Evolutionary conservation across 805 yeast genomes (phyloP), one percentile per base, ranked within the genome.

Genomic region (Myxozyma neotropica): DNA sequence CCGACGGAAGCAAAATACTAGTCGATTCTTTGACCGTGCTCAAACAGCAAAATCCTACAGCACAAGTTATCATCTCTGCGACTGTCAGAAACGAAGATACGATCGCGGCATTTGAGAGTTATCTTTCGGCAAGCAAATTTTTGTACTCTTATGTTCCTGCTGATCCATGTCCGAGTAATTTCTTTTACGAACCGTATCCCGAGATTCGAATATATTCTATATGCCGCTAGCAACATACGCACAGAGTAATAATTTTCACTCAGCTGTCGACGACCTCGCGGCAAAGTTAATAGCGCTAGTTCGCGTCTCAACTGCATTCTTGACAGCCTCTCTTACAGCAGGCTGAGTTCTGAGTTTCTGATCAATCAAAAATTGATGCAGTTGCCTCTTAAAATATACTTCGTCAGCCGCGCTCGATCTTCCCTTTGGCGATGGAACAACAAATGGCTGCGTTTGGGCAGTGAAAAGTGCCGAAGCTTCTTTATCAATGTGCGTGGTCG

Each of bases 81-180:
- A 88, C 97, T 0, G 78, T 87, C 1, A 74, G 98, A 54, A 90
- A 87, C 55, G 77, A 72, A 24, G 78, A 73, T 1, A 85, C 90
- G 0, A 67, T 80, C 1, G 55, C 66, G 0, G 73, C 64, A 2
- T 84, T 85, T 74, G 81, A 78, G 48, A 45, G 67, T 0, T 70
- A 68, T 33, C 70, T 83, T 6, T 53, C 53, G 4, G 48, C 54
- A 27, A 36, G 53, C 1, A 67, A 65, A 0, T 38, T 78, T 29
- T 35, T 47, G 0, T 54, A 12, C 36, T 13, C 29, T 7, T 48
- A 33, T 39, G 51, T 35, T 23, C 55, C 43, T 1, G 64, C 64
- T 4, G 45, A 36, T 12, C 21, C 38, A 4, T 19, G 10, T 6
- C 61, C 59, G 15, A 13, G 7, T 13, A 46, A 13, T 19, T 61